Conservation (phyloP, 2,329 filamentous ascomycete species). For the Tolypocladium sp. region DNA sequence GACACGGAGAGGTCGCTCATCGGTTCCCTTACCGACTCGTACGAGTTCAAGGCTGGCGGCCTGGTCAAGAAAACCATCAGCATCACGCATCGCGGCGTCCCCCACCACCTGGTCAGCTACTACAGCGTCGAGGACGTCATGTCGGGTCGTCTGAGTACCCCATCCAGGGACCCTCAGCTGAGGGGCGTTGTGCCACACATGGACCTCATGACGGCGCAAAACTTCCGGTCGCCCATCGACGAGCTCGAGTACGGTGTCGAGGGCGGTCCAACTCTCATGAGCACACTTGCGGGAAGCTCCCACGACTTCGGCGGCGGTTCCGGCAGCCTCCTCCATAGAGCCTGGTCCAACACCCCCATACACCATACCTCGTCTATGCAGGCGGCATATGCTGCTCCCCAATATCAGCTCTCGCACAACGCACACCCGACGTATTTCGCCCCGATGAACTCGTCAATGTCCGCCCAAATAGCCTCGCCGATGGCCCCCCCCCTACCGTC, state of each 20-base stretch:
- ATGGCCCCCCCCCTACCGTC: background rate
- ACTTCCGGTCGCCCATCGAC: constrained; percentile 58
- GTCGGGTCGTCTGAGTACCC: constrained; percentile 46
- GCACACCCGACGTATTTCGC: background rate
- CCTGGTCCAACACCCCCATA: constrained; percentile 14
- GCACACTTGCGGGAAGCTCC: constrained; percentile 2
- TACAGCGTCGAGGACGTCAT: constrained; percentile 77
- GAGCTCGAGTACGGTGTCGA: constrained; percentile 36
- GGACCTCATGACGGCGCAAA: constrained; percentile 52
- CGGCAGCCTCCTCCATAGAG: constrained; percentile 13
- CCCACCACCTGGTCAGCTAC: constrained; percentile 83
- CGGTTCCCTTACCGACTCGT: constrained; percentile 82
- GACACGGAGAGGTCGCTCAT: constrained; percentile 43
- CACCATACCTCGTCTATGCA: constrained; percentile 2
- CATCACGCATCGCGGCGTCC: constrained; percentile 62
- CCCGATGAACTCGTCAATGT: constrained; percentile 2
- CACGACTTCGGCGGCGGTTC: constrained; percentile 5
- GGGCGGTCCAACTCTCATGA: constrained; percentile 3
- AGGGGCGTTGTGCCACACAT: constrained; percentile 40
- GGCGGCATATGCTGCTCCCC: constrained; percentile 6
- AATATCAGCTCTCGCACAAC: constrained; percentile 1
- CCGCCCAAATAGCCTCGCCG: background rate
- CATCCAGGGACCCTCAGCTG: constrained; percentile 35
- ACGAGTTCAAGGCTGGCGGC: constrained; percentile 74
- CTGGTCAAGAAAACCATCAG: constrained; percentile 92